Conservation (phyloP, 2,329 filamentous ascomycete species). For the Ilyonectria robusta region DNA sequence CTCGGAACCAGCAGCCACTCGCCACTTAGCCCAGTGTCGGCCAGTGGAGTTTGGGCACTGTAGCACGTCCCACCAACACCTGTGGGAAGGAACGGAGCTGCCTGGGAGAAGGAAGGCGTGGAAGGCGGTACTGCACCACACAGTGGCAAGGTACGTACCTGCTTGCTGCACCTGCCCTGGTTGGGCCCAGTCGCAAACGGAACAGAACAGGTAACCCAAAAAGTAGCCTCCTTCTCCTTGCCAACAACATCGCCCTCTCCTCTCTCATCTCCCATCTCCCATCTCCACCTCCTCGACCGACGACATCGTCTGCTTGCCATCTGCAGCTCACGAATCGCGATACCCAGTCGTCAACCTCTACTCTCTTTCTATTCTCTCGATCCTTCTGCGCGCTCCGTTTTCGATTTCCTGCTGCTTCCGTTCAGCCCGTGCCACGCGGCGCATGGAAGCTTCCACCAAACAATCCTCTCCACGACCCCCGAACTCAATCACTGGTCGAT, state of each 20-base stretch:
- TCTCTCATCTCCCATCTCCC: slow-evolving; percentile 37
- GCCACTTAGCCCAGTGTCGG: slow-evolving; percentile 21
- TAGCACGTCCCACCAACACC: slow-evolving; percentile 27
- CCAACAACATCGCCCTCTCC: slow-evolving; percentile 42
- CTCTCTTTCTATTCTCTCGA: slow-evolving; percentile 34
- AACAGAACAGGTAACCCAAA: slow-evolving; percentile 56
- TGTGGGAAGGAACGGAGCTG: slow-evolving; percentile 15
- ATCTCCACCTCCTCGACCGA: slow-evolving; percentile 41
- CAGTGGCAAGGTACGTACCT: slow-evolving; percentile 28
- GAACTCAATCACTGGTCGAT: slow-evolving; percentile 45
- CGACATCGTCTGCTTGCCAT: slow-evolving; percentile 45
- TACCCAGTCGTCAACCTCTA: slow-evolving; percentile 37
- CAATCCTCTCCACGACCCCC: slow-evolving; percentile 43
- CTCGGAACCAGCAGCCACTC: slow-evolving; percentile 13
- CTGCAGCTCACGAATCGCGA: slow-evolving; percentile 45
- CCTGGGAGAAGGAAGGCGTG: slow-evolving; percentile 15
- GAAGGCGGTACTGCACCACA: slow-evolving; percentile 13
- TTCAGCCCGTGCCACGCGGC: slow-evolving; percentile 49
- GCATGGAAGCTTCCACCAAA: slow-evolving; percentile 56
- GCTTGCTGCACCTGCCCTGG: slow-evolving; percentile 20
- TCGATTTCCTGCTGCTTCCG: slow-evolving; percentile 29
- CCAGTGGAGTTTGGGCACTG: slow-evolving; percentile 23
- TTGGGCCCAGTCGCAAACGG: slow-evolving; percentile 38
- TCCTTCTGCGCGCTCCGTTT: slow-evolving; percentile 36
- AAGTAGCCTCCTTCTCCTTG: slow-evolving; percentile 48